A percentile compares a stretch with the other conserved stretches of the same genome.
Evolutionary conservation across 305 asterid species (phyloP).

Genomic region (Solanum hybrid): DNA sequence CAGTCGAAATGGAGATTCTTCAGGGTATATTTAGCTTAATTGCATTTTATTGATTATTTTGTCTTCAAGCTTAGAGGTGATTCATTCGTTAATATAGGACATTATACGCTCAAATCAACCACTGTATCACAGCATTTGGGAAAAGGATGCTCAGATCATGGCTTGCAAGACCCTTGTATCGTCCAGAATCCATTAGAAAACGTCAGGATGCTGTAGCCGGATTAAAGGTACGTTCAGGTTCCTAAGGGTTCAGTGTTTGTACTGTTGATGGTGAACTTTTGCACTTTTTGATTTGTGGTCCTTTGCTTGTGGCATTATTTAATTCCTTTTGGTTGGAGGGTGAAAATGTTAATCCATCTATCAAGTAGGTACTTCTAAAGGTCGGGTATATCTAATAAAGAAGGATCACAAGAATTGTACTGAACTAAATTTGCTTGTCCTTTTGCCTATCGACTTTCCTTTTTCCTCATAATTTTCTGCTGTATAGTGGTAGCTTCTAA

Average conservation of each 20-base stretch:
- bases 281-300: background rate
- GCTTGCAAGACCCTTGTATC: slow-evolving; percentile 92
- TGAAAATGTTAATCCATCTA: background rate
- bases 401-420: background rate
- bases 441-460: background rate
- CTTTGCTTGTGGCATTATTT: background rate
- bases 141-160: slow-evolving; percentile 80
- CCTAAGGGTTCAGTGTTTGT: background rate
- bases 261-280: background rate
- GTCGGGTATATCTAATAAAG: background rate
- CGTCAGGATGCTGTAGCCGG: slow-evolving; percentile 94
- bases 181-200: slow-evolving; percentile 60
- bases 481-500: background rate
- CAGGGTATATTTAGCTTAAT: slow-evolving; percentile 53
- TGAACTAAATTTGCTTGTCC: background rate
- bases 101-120: slow-evolving; percentile 74
- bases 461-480: background rate
- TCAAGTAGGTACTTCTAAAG: background rate
- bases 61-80: background rate
- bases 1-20: slow-evolving; percentile 76
- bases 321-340: background rate
- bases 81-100: slow-evolving; percentile 45
- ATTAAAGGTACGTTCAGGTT: slow-evolving; percentile 42
- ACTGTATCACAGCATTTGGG: slow-evolving; percentile 85
- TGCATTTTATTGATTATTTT: slow-evolving; percentile 16